Evolutionary conservation across 2,329 filamentous ascomycete genomes (phyloP).

Genomic region (Clarireedia monteithiana): DNA sequence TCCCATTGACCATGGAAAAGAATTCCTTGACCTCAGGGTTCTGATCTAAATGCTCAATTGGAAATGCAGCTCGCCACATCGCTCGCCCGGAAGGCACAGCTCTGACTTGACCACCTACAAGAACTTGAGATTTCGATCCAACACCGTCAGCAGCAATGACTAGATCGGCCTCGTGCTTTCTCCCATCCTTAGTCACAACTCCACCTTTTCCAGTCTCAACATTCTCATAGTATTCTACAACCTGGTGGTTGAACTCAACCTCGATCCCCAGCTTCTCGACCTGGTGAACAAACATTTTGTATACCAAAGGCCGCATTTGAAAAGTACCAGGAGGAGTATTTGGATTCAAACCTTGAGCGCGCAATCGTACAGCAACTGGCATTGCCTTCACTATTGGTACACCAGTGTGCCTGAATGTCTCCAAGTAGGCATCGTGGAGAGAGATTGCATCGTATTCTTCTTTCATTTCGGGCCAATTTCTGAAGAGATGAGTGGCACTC

Average conservation of each 20-base stretch:
- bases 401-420: slow-evolving; percentile 13
- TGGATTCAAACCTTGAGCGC: slow-evolving; percentile 29
- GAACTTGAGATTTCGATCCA: slow-evolving; percentile 19
- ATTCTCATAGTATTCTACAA: slow-evolving; percentile 41
- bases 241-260: slow-evolving; percentile 44
- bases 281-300: slow-evolving; percentile 42
- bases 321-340: slow-evolving; percentile 24
- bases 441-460: slow-evolving; percentile 33
- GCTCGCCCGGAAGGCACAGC: slow-evolving; percentile 34
- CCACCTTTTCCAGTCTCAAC: slow-evolving; percentile 29
- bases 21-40: slow-evolving; percentile 17
- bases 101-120: slow-evolving; percentile 27
- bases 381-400: slow-evolving; percentile 33
- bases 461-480: slow-evolving; percentile 41
- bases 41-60: slow-evolving; percentile 11
- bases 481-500: slow-evolving; percentile 47
- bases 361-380: slow-evolving; percentile 24
- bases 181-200: slow-evolving; percentile 38
- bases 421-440: slow-evolving; percentile 36
- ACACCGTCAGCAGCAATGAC: slow-evolving; percentile 34
- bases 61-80: slow-evolving; percentile 28
- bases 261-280: slow-evolving; percentile 39
- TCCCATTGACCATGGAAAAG: too few species aligned
- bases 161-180: slow-evolving; percentile 33
- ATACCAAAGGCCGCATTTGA: slow-evolving; percentile 47